Conservation (phyloP, 2,329 filamentous ascomycete genomes). For the Talaromyces sp. region DNA sequence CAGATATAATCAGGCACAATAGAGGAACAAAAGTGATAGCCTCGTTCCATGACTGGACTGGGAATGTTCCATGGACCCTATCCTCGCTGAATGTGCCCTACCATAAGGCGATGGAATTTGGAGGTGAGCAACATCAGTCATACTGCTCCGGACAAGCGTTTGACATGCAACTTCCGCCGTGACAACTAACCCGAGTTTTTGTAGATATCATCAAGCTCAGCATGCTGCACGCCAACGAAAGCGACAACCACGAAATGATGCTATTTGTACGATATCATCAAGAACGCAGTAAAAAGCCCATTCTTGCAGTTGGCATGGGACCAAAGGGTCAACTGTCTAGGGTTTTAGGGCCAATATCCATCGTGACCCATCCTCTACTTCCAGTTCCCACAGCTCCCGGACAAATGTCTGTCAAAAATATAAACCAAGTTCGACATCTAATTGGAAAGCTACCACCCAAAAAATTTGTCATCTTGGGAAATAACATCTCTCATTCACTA, state of each 20-base stretch:
- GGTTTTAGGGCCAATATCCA: constrained; percentile 3
- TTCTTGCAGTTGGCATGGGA: constrained; percentile 7
- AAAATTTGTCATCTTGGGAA: constrained; percentile 19
- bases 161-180: too few species aligned
- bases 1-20: background rate
- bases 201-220: constrained; percentile 5
- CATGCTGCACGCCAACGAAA: background rate
- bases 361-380: constrained; percentile 2
- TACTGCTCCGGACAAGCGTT: too few species aligned
- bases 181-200: background rate
- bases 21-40: background rate
- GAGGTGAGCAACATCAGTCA: background rate
- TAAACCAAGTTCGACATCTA: background rate
- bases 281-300: background rate
- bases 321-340: constrained; percentile 1
- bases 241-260: constrained; percentile 1
- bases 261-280: constrained; percentile 5
- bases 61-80: background rate
- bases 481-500: constrained; percentile 20
- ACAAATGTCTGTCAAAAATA: background rate
- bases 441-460: background rate
- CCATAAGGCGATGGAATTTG: background rate
- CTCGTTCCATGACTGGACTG: constrained; percentile 1
- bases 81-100: background rate
- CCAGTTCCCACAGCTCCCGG: background rate